These are phyloP conservation scores for Ganoderma sinense DNA, from an alignment of 1,284 basidiomycete genomes.

Conservation along the genomic window DNA sequence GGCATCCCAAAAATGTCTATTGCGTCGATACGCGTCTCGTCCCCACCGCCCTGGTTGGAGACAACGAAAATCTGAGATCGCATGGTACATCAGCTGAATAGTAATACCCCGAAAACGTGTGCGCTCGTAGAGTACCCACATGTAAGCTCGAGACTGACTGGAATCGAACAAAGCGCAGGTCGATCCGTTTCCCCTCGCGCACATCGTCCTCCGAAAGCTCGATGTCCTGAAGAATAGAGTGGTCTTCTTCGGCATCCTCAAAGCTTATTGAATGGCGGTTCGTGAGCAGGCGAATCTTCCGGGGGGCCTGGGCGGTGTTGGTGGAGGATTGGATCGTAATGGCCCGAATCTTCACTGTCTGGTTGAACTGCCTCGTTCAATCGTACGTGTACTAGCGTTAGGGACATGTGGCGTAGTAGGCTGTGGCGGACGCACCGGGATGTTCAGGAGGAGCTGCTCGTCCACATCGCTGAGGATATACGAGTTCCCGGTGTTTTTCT, in stretches of 20 bases:
- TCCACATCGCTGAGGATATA: conserved; percentile 84
- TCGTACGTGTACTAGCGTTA: background rate
- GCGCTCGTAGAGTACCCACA: conserved; percentile 49
- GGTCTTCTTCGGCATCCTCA: conserved; percentile 63
- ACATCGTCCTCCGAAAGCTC: conserved; percentile 59
- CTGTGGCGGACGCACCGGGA: conserved; percentile 58
- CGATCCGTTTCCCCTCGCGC: conserved; percentile 62
- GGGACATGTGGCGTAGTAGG: background rate
- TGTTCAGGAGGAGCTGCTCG: conserved; percentile 77
- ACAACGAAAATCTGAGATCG: conserved; percentile 75
- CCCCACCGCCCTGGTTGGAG: conserved; percentile 77
- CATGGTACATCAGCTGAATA: background rate
- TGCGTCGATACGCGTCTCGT: conserved; percentile 80
- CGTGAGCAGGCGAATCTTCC: conserved; percentile 70
- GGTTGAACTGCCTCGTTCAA: conserved; percentile 68
- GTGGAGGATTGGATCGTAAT: conserved; percentile 66
- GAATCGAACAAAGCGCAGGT: conserved; percentile 80
- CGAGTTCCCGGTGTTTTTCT: conserved; percentile 50
- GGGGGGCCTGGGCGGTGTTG: conserved; percentile 63
- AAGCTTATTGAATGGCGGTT: conserved; percentile 77
- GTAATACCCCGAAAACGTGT: background rate
- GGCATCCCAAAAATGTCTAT: conserved; percentile 77
- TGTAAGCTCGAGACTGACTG: conserved; percentile 79
- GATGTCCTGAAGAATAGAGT: conserved; percentile 62
- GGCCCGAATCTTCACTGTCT: conserved; percentile 78